Conservation (phyloP, 108 stramenopile genomes). For the Epithemia pelagica region DNA sequence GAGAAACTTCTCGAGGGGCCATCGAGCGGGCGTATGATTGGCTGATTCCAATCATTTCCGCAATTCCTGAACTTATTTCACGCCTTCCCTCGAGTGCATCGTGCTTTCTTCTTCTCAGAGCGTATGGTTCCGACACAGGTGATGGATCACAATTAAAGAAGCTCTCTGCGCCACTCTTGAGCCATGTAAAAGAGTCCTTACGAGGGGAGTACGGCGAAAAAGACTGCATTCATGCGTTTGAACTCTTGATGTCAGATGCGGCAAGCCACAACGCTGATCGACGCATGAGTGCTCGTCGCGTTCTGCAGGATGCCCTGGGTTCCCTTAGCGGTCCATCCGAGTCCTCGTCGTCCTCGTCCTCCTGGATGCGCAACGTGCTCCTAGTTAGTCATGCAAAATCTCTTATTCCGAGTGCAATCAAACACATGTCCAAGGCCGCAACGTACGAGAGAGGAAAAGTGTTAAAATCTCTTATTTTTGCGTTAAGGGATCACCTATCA, state of each 20-base stretch:
- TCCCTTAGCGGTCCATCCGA: neutral
- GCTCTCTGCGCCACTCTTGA: constrained; percentile 49
- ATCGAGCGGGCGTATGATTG: constrained; percentile 81
- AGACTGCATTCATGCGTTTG: constrained; percentile 44
- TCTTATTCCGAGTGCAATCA: constrained; percentile 35
- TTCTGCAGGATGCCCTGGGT: constrained; percentile 52
- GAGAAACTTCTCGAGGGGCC: constrained; percentile 48
- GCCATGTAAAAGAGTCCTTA: constrained; percentile 61
- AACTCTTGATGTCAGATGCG: constrained; percentile 54
- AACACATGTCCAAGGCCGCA: constrained; percentile 38
- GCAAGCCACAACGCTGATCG: constrained; percentile 53
- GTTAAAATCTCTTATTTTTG: constrained; percentile 36
- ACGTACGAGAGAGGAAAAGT: constrained; percentile 53
- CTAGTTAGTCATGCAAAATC: constrained; percentile 25
- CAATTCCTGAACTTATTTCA: constrained; percentile 43
- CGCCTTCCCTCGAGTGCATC: constrained; percentile 66
- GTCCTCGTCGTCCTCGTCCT: neutral
- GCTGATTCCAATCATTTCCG: constrained; percentile 72
- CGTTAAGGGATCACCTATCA: constrained; percentile 28
- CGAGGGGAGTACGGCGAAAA: constrained; percentile 48
- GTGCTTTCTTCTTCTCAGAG: constrained; percentile 61
- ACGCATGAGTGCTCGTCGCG: constrained; percentile 60
- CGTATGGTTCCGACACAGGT: constrained; percentile 59
- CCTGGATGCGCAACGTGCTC: constrained; percentile 42
- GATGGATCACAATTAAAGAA: constrained; percentile 44